phyloP scores from a whole-genome alignment of 202 grass and related monocot species.

The Cymbopogon flexuosus region DNA sequence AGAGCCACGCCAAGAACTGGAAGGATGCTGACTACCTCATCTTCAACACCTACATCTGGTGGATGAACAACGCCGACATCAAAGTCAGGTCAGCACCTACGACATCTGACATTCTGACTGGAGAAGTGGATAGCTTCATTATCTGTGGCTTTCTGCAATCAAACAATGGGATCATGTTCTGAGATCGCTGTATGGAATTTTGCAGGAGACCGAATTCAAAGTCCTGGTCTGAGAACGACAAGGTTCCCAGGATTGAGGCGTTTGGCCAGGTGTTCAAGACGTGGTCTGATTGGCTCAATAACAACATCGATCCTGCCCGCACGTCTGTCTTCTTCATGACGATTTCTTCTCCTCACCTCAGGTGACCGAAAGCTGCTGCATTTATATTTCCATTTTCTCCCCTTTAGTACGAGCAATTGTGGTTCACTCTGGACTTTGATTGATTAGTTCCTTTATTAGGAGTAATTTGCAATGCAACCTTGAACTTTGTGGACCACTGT shows the following conservation, averaged over 20 bases:
- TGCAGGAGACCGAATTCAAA: conserved; percentile 56
- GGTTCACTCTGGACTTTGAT: neutral
- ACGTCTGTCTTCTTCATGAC: conserved; percentile 72
- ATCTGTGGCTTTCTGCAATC: neutral
- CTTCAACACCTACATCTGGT: conserved; percentile 99
- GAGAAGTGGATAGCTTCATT: neutral
- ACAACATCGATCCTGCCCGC: conserved; percentile 48
- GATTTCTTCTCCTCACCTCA: conserved; percentile 66
- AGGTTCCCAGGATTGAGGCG: conserved; percentile 51
- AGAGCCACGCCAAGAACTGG: conserved; percentile 61
- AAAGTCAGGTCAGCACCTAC: conserved; percentile 51
- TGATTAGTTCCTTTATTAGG: neutral
- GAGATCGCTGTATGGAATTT: neutral
- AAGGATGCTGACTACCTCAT: conserved; percentile 66
- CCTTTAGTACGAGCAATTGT: neutral
- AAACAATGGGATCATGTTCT: neutral
- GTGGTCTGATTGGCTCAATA: conserved; percentile 51
- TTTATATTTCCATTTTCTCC: neutral
- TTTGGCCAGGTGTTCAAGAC: conserved; percentile 59
- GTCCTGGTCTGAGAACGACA: conserved; percentile 59
- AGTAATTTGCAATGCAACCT: conserved; percentile 2
- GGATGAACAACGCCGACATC: conserved; percentile 73
- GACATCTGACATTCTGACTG: neutral
- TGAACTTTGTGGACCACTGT: conserved; percentile 21
- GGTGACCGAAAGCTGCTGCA: conserved; percentile 34